Base-by-base conservation (phyloP, 177 flowering plant species). In the Vitis hybrid region DNA sequence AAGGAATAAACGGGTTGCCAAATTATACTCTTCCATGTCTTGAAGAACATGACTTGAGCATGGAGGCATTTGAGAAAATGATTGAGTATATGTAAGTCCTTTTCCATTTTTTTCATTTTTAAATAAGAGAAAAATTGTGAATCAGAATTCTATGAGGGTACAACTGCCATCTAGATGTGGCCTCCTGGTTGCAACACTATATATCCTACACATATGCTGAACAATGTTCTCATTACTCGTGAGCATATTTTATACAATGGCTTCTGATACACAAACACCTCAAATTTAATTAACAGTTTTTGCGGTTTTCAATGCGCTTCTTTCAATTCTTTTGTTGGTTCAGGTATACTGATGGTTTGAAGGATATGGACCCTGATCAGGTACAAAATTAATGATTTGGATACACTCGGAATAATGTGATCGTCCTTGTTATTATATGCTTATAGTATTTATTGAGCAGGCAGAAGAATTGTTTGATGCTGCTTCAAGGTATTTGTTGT, bases 391-490 rank as follows among this genome's bases (percentile, higher is more conserved):
- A 52, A 52, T 59, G n/a, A 51, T 23, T 52, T 62, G 21, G 40
- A 13, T 23, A 21, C 13, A 61, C 18, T 66, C 45, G 13, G 34
- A 10, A 1, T 10, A 14, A 57, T 52, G 6, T 1, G 10, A 10
- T n/a, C 23, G 10, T 30, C 17, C 23, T 70, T 48, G 7, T 68
- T 52, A 10, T 57, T 48, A 62, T 1, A 32, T 57, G 45, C 19
- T 63, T 9, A 68, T 67, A 55, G 12, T 68, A 48, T 55, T 75
- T 21, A 10, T 72, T 72, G 68, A 48, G 70, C 87, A 95, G 98
- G 98, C 93, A 26, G 98, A 87, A 75, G 98, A 92, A 78, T 86
- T 96, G 80, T 92, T 96, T 81, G 98, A 96, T 87, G 98, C 94
- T 74, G 95, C 99, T 72, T 96, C 99, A 67, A 87, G 99, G 83